A percentile compares a stretch with the other conserved stretches of the same genome.
Evolutionary conservation across 768 basidiomycete species (phyloP).

Genomic region (Tylopilus subfusipes): DNA sequence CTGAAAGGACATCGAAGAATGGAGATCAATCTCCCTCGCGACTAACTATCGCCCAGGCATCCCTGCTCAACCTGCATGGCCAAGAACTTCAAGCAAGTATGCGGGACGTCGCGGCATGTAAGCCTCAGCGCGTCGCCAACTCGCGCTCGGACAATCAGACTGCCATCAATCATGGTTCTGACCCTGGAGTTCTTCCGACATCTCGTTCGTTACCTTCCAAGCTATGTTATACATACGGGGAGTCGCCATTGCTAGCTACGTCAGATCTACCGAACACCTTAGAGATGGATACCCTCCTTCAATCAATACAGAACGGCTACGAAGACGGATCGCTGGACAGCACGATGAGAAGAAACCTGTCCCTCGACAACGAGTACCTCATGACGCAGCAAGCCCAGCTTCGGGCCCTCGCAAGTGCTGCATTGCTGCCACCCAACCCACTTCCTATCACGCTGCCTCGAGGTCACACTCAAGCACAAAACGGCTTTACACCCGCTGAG

Average conservation of each 20-base stretch:
- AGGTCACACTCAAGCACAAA: conserved; percentile 36
- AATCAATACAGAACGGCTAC: conserved; percentile 31
- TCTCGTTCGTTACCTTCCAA: conserved; percentile 23
- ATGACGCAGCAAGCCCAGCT: conserved; percentile 20
- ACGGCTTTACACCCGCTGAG: conserved; percentile 67
- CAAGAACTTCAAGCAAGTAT: conserved; percentile 42
- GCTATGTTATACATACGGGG: conserved; percentile 14
- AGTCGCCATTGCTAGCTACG: conserved; percentile 15
- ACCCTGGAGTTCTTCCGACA: conserved; percentile 8
- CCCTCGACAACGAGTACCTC: conserved; percentile 16
- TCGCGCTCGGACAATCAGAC: conserved; percentile 2
- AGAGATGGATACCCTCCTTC: conserved; percentile 38
- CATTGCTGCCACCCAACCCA: conserved; percentile 9
- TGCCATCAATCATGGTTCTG: neutral
- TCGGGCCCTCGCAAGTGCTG: conserved; percentile 22
- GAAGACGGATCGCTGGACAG: conserved; percentile 14
- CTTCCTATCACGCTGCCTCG: conserved; percentile 14
- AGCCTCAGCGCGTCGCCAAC: conserved; percentile 9
- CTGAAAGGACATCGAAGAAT: conserved; percentile 57
- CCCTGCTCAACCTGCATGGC: conserved; percentile 71
- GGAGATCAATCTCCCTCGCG: conserved; percentile 61
- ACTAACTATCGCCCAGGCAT: conserved; percentile 75
- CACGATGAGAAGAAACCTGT: conserved; percentile 9
- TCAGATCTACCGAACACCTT: conserved; percentile 31
- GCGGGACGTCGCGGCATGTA: conserved; percentile 2